Evolutionary conservation across 352 stramenopile species (phyloP).

Genomic region (Globisporangium recalcitrans): DNA sequence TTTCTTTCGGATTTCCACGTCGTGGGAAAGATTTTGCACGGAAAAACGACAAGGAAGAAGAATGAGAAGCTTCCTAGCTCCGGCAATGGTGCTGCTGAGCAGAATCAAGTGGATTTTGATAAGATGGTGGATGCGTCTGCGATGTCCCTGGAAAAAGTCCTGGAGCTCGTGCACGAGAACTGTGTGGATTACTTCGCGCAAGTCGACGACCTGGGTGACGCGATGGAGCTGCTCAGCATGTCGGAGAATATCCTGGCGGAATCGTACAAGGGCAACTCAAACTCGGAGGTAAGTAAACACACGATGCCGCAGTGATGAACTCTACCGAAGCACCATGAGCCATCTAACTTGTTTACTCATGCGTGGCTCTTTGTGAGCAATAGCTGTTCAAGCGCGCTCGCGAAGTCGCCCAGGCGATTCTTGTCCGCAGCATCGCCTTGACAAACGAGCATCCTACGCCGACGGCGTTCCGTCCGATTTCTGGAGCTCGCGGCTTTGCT

Average conservation of each 20-base stretch:
- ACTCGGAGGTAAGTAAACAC: constrained; percentile 37
- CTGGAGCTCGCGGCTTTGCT: constrained; percentile 40
- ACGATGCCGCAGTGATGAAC: background rate
- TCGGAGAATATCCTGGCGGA: constrained; percentile 51
- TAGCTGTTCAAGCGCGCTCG: constrained; percentile 58
- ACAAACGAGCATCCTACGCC: constrained; percentile 67
- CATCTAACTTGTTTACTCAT: background rate
- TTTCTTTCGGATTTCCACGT: constrained; percentile 83
- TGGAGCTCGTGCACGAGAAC: constrained; percentile 75
- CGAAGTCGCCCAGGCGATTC: constrained; percentile 43
- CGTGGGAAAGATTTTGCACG: constrained; percentile 72
- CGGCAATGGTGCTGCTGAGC: constrained; percentile 1
- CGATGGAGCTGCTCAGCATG: constrained; percentile 67
- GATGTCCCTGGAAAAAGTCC: constrained; percentile 50
- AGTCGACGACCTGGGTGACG: constrained; percentile 59
- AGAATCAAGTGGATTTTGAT: constrained; percentile 29
- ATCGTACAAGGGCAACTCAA: constrained; percentile 43
- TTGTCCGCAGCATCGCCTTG: constrained; percentile 59
- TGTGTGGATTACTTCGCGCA: constrained; percentile 63
- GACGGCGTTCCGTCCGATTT: constrained; percentile 71
- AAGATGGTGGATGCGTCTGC: constrained; percentile 46
- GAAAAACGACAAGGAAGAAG: constrained; percentile 38
- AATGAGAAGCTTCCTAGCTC: background rate
- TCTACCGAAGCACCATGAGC: background rate
- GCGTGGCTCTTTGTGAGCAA: background rate